phyloP scores from a whole-genome alignment of 306 rosid genomes.

The Cicer pinnatifidum region DNA sequence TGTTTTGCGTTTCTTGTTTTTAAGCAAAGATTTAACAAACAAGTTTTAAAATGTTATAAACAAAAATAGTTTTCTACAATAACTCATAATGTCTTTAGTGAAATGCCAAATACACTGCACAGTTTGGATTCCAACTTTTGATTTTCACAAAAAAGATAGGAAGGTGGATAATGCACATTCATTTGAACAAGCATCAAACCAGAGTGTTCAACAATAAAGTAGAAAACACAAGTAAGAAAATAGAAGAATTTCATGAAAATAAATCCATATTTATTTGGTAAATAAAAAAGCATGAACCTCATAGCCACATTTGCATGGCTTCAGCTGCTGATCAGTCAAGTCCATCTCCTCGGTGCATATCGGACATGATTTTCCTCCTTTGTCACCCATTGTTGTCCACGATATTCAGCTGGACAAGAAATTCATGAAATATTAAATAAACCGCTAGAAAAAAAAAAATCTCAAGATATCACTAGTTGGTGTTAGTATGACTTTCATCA shows the following conservation, averaged over 20 bases:
- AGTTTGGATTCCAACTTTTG: conserved; percentile 26
- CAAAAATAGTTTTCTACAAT: not conserved
- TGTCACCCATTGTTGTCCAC: conserved; percentile 54
- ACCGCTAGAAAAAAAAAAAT: not conserved
- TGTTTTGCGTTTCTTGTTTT: conserved; percentile 4
- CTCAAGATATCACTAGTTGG: not conserved
- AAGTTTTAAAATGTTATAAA: not conserved
- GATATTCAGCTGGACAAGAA: conserved; percentile 39
- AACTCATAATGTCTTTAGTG: not conserved
- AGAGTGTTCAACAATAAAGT: conserved; percentile 20
- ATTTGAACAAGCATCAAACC: conserved; percentile 29
- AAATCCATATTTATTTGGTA: not conserved
- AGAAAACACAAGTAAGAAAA: not conserved
- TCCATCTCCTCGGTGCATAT: conserved; percentile 67
- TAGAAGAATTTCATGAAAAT: not conserved
- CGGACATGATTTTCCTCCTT: conserved; percentile 57
- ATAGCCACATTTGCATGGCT: conserved; percentile 65
- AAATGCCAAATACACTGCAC: conserved; percentile 9
- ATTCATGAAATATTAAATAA: conserved; percentile 4
- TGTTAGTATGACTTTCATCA: conserved; percentile 4
- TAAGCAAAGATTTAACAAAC: not conserved
- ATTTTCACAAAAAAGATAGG: conserved; percentile 14
- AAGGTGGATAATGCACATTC: conserved; percentile 8
- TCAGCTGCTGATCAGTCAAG: conserved; percentile 64
- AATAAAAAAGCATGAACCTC: conserved; percentile 49